A percentile compares a stretch with the other conserved stretches of the same genome.
Conservation (phyloP, 192 early-diverging fungal genomes). For the Podila epicladia region DNA sequence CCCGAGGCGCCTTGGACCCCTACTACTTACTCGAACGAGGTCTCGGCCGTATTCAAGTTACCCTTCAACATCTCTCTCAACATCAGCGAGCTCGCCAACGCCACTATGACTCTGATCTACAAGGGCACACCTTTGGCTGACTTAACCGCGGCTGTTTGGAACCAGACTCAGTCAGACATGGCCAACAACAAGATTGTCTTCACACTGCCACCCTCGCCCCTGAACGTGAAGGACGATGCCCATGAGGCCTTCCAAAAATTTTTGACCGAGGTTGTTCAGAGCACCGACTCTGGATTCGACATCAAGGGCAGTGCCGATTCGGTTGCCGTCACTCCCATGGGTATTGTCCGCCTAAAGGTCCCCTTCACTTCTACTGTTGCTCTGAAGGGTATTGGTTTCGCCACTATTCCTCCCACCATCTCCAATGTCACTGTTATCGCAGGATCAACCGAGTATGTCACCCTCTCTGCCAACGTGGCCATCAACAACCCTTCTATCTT, state of each 20-base stretch:
- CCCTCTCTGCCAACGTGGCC: slow-evolving; percentile 23
- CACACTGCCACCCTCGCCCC: slow-evolving; percentile 31
- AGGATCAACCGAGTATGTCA: slow-evolving; percentile 19
- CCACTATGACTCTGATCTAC: slow-evolving; percentile 46
- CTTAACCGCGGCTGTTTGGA: slow-evolving; percentile 37
- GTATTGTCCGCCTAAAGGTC: slow-evolving; percentile 43
- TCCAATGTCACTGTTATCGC: slow-evolving; percentile 29
- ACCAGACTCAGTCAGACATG: slow-evolving; percentile 34
- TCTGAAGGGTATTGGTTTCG: slow-evolving; percentile 38
- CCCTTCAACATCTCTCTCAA: slow-evolving; percentile 45
- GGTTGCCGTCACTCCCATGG: slow-evolving; percentile 28
- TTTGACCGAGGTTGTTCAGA: slow-evolving; percentile 27
- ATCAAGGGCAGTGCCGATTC: slow-evolving; percentile 34
- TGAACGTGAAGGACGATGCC: slow-evolving; percentile 33
- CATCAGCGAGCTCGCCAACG: slow-evolving; percentile 37
- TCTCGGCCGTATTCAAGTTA: slow-evolving; percentile 36
- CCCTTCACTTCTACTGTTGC: slow-evolving; percentile 26
- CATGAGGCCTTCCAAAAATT: slow-evolving; percentile 38
- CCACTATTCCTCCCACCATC: slow-evolving; percentile 21
- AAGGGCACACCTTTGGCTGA: slow-evolving; percentile 37
- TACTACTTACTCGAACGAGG: slow-evolving; percentile 27
- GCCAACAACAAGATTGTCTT: slow-evolving; percentile 50
- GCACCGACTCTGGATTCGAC: slow-evolving; percentile 33
- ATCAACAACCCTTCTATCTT: slow-evolving; percentile 48
- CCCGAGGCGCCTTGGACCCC: slow-evolving; percentile 31